These are phyloP conservation scores for Phytophthora lateralis DNA, from an alignment of 352 stramenopile species.

Conservation along the genomic window DNA sequence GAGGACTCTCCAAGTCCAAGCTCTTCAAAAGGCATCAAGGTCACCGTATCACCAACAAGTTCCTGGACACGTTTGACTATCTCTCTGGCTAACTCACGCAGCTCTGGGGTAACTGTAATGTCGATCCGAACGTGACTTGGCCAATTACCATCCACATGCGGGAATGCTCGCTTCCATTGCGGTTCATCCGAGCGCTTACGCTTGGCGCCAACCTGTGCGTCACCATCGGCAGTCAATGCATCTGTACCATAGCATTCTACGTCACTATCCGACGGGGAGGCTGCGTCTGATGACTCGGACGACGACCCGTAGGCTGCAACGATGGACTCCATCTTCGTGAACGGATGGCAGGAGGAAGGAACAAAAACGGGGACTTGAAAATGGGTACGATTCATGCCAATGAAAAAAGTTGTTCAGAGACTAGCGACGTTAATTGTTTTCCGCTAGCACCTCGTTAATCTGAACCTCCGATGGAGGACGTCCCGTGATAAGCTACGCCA, in stretches of 20 bases:
- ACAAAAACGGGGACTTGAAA: slow-evolving; percentile 30
- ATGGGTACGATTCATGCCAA: slow-evolving; percentile 8
- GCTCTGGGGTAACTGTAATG: slow-evolving; percentile 33
- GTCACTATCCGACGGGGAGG: slow-evolving; percentile 26
- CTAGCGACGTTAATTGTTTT: slow-evolving; percentile 46
- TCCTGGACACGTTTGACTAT: slow-evolving; percentile 43
- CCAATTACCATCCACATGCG: slow-evolving; percentile 84
- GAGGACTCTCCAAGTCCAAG: slow-evolving; percentile 12
- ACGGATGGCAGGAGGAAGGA: slow-evolving; percentile 7
- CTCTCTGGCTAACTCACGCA: slow-evolving; percentile 30
- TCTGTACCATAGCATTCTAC: slow-evolving; percentile 6
- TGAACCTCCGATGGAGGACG: slow-evolving; percentile 70
- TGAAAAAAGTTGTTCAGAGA: slow-evolving; percentile 1
- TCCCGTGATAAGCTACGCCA: slow-evolving; percentile 64
- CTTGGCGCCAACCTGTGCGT: slow-evolving; percentile 34
- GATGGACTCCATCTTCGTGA: slow-evolving; percentile 51
- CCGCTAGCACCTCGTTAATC: slow-evolving; percentile 66
- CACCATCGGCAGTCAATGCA: background rate
- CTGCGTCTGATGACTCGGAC: slow-evolving; percentile 27
- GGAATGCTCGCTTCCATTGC: slow-evolving; percentile 67
- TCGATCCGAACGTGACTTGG: slow-evolving; percentile 73
- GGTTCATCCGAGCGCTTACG: slow-evolving; percentile 43
- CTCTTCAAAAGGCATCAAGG: slow-evolving; percentile 46
- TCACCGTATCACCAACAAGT: slow-evolving; percentile 25
- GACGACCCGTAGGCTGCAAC: slow-evolving; percentile 40